A percentile compares a stretch with the other conserved stretches of the same genome.
These are phyloP conservation scores for Globisporangium cystogenes DNA, from an alignment of 352 stramenopile genomes.

Conservation along the genomic window DNA sequence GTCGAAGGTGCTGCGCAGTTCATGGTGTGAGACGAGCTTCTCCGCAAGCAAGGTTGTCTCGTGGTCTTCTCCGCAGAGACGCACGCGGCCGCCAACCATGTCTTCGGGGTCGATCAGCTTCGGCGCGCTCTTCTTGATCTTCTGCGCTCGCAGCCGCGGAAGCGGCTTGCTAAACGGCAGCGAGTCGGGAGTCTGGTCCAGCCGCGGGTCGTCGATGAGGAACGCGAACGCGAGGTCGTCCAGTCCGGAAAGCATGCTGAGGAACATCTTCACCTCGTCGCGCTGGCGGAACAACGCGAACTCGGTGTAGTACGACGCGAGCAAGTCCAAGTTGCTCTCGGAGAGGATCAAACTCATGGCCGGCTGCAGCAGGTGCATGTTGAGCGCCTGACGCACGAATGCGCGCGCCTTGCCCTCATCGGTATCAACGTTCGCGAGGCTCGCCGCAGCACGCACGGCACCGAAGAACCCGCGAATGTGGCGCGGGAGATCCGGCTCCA, in stretches of 20 bases:
- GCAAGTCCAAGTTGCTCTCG: constrained; percentile 69
- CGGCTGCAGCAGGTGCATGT: constrained; percentile 70
- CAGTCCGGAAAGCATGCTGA: constrained; percentile 54
- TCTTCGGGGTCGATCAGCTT: constrained; percentile 82
- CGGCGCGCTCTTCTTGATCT: constrained; percentile 44
- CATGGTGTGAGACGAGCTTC: constrained; percentile 74
- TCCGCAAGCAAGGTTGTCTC: constrained; percentile 61
- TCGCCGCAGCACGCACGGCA: constrained; percentile 45
- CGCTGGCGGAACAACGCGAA: constrained; percentile 72
- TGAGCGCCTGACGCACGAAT: constrained; percentile 77
- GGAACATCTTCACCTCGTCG: constrained; percentile 74
- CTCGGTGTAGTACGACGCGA: constrained; percentile 79
- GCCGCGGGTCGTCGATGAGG: constrained; percentile 63
- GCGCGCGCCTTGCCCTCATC: constrained; percentile 77
- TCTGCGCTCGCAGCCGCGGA: constrained; percentile 38
- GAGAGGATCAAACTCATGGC: constrained; percentile 66
- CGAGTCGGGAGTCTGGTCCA: constrained; percentile 56
- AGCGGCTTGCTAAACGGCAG: constrained; percentile 71
- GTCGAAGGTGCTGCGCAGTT: constrained; percentile 66
- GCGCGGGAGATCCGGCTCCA: constrained; percentile 65
- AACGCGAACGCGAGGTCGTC: constrained; percentile 77
- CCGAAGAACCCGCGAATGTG: constrained; percentile 63
- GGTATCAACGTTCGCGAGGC: constrained; percentile 56
- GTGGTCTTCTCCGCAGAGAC: constrained; percentile 57
- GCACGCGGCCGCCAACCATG: constrained; percentile 71